Conservation (phyloP, 345 rosid species). For the Lagerstroemia speciosa region DNA sequence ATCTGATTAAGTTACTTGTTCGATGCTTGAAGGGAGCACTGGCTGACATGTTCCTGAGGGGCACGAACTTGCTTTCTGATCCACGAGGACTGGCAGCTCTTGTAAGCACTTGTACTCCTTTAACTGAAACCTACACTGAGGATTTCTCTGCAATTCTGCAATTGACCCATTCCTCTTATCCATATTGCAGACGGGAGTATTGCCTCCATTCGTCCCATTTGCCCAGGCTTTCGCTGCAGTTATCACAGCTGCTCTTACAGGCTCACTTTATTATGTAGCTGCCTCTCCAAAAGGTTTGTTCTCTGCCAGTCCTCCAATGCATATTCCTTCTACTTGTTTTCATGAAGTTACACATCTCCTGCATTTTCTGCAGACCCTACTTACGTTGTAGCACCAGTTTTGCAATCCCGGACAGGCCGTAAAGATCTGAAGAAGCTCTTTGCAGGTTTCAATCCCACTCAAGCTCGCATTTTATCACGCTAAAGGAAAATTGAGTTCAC, state of each 20-base stretch:
- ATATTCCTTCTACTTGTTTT: not conserved
- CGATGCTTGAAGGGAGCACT: conserved; percentile 52
- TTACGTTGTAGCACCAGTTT: conserved; percentile 76
- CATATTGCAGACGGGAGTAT: conserved; percentile 50
- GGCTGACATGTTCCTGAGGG: conserved; percentile 75
- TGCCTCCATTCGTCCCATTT: conserved; percentile 94
- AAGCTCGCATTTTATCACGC: no score
- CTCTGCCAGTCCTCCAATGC: not conserved
- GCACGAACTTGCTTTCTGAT: conserved; percentile 56
- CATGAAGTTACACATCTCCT: conserved; percentile 8
- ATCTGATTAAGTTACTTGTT: not conserved
- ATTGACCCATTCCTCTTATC: not conserved
- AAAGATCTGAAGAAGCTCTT: conserved; percentile 78
- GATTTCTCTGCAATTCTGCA: not conserved
- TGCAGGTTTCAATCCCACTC: conserved; percentile 38
- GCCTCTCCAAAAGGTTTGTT: conserved; percentile 82
- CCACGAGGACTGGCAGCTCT: conserved; percentile 75
- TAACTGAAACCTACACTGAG: not conserved
- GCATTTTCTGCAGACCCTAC: conserved; percentile 60
- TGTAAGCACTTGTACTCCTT: conserved; percentile 30
- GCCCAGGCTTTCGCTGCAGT: conserved; percentile 98
- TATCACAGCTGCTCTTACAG: conserved; percentile 78
- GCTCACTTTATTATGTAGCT: conserved; percentile 79
- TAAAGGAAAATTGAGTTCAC: no score
- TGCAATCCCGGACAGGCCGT: conserved; percentile 55